Evolutionary conservation across 2,329 filamentous ascomycete species (phyloP), one percentile per base, ranked within the genome.

Genomic region (Fusarium hostae): DNA sequence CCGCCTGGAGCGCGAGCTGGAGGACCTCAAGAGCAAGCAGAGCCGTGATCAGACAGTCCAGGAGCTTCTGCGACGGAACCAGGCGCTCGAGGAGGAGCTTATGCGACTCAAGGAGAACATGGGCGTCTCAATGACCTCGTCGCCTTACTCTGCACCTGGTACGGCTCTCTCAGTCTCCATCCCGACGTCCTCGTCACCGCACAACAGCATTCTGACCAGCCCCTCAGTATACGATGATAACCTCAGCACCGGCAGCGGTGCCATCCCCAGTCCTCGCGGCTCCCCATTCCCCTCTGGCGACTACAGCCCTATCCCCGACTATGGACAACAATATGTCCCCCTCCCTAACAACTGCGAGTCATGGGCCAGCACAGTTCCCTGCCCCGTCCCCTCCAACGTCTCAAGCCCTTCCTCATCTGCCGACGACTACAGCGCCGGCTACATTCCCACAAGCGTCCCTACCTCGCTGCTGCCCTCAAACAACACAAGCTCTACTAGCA

Each of bases 1-100:
- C 78, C 85, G 85, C 26, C 84, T 97, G 55, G 93, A 97, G 82
- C 86, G 86, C 70, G 89, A 92, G 74, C 91, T 97, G 67, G 87
- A 90, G 60, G 92, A 95, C 71, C 87, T 97, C 71, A 85, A 86
- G 68, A 84, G 82, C 77, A 81, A 81, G 62, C 82, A 86, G 54
- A 82, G 79, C 76, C 82, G 84, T 54, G 85, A 88, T 72, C 82
- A 84, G 70, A 84, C 83, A n/a, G 81, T 88, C 62, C 85, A 87
- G 75, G 84, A 86, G 45, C 80, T 89, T 47, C 78, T 87, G 48
- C 83, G 82, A 70, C 84, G 84, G 68, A 89, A 89, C 78, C 84
- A 84, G 74, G 82, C 82, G 37, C 83, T 90, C 52, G 86, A 89
- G 77, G 82, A 86, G 32, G 86, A 89, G 79, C 78, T 89, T 39